A percentile compares a stretch with the other conserved stretches of the same genome.
These are phyloP conservation scores for Botryosphaeria agaves DNA, from an alignment of 2,329 filamentous ascomycete species.

Conservation along the genomic window DNA sequence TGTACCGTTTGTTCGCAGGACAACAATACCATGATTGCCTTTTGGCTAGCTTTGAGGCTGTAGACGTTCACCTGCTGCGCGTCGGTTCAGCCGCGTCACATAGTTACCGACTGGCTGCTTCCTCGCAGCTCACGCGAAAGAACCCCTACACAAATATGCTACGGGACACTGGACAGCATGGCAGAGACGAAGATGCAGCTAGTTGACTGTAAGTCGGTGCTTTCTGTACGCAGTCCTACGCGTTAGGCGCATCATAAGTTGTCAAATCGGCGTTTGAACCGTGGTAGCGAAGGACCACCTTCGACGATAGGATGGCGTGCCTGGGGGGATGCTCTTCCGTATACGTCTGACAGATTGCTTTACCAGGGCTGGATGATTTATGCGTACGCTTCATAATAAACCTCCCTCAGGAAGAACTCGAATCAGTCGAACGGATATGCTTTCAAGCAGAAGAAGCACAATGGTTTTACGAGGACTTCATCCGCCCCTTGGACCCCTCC, in stretches of 20 bases:
- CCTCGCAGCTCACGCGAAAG: no score
- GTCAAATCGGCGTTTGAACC: not conserved
- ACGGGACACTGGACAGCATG: constrained; percentile 45
- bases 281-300: not conserved
- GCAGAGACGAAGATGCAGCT: constrained; percentile 64
- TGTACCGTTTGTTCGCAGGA: no score
- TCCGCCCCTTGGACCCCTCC: constrained; percentile 70
- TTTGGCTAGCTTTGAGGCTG: no score
- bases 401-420: constrained; percentile 77
- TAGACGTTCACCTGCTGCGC: no score
- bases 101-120: no score
- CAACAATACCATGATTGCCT: no score
- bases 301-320: not conserved
- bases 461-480: constrained; percentile 99
- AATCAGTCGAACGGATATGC: constrained; percentile 82
- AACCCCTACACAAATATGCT: constrained; percentile 36
- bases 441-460: constrained; percentile 98
- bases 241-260: not conserved
- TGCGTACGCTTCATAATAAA: constrained; percentile 98
- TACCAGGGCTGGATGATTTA: constrained; percentile 80
- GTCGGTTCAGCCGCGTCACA: no score
- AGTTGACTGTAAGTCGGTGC: constrained; percentile 56
- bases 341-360: constrained; percentile 1
- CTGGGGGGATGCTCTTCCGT: not conserved
- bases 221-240: not conserved